phyloP scores from a whole-genome alignment of 2,329 filamentous ascomycete species.

The Ophiosphaerella herpotricha region DNA sequence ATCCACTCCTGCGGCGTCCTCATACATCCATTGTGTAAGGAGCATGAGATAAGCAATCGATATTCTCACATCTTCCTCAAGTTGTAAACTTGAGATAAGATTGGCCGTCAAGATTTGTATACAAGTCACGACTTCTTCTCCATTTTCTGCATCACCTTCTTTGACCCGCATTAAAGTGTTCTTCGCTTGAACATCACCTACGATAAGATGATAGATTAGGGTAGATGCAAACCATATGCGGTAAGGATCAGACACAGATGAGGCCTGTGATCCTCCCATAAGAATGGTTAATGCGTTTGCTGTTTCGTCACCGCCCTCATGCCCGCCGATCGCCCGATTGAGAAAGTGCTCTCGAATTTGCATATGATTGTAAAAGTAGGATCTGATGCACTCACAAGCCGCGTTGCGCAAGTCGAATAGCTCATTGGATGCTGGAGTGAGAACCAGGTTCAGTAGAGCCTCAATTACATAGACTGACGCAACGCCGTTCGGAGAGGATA shows the following conservation, averaged over 20 bases:
- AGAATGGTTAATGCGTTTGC: conserved; percentile 88
- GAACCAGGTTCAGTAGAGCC: conserved; percentile 79
- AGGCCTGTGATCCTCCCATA: conserved; percentile 66
- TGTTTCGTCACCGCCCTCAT: conserved; percentile 77
- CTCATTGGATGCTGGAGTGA: conserved; percentile 68
- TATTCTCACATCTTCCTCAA: conserved; percentile 76
- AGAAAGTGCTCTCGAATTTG: conserved; percentile 86
- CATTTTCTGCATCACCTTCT: conserved; percentile 84
- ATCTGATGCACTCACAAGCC: conserved; percentile 87
- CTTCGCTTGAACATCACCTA: conserved; percentile 80
- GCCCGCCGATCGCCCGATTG: conserved; percentile 84
- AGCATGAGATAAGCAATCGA: conserved; percentile 88
- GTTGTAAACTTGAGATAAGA: conserved; percentile 77
- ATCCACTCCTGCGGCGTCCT: conserved; percentile 88
- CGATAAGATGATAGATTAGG: conserved; percentile 82
- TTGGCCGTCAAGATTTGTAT: conserved; percentile 88
- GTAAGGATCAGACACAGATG: conserved; percentile 77
- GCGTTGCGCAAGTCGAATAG: conserved; percentile 82
- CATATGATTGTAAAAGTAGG: conserved; percentile 83
- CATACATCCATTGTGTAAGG: conserved; percentile 86
- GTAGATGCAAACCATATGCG: conserved; percentile 87
- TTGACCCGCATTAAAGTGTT: conserved; percentile 77
- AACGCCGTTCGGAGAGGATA: conserved; percentile 54
- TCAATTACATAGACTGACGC: conserved; percentile 87
- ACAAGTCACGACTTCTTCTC: conserved; percentile 93